These are phyloP conservation scores for Styphnolobium japonicum DNA, from an alignment of 306 rosid genomes.

Conservation along the genomic window DNA sequence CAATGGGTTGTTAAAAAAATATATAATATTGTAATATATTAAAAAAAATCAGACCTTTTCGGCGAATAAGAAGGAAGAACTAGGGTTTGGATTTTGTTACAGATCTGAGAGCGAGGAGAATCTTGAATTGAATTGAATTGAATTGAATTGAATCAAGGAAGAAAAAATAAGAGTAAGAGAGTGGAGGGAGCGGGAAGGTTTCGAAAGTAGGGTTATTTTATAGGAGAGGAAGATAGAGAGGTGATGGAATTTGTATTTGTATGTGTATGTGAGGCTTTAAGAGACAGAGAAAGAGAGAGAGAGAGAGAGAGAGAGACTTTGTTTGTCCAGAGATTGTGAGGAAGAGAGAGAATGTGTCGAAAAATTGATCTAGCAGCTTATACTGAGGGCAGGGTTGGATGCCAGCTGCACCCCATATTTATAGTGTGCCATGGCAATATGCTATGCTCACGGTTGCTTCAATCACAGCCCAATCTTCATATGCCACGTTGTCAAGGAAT, in stretches of 20 bases:
- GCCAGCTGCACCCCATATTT: no score
- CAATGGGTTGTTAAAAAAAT: neutral
- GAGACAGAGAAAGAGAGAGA: conserved; percentile 20
- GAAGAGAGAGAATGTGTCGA: neutral
- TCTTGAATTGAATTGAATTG: no score
- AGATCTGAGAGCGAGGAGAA: neutral
- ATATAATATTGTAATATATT: no score
- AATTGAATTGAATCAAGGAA: neutral
- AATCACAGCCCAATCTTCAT: no score
- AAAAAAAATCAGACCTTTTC: neutral
- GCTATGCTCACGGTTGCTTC: no score
- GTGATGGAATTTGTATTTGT: conserved; percentile 17
- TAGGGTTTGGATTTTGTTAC: conserved; percentile 19
- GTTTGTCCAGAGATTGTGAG: conserved; percentile 21
- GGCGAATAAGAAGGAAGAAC: neutral
- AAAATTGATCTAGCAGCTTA: conserved; percentile 17
- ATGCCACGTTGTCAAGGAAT: no score
- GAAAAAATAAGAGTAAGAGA: neutral
- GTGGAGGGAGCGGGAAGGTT: conserved; percentile 52
- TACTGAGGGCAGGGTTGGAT: neutral
- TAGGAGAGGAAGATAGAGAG: neutral
- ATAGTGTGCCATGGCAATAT: no score
- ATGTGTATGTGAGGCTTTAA: conserved; percentile 5
- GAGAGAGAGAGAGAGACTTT: conserved; percentile 16
- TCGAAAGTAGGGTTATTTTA: conserved; percentile 47